Conservation (phyloP, 306 rosid species). For the Trifolium repens region DNA sequence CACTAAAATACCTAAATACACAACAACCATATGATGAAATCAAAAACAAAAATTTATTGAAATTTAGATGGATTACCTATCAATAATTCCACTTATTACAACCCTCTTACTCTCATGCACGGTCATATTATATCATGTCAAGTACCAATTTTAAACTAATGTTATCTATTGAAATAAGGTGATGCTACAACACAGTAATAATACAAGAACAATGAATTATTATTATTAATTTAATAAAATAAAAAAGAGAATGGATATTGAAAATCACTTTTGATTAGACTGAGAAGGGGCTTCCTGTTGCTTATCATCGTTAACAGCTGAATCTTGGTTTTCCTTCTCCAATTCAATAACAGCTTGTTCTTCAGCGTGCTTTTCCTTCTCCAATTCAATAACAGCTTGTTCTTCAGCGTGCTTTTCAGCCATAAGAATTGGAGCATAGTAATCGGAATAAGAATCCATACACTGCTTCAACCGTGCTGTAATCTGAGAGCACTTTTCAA, state of each 20-base stretch:
- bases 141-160: not conserved
- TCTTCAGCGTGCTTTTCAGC: conserved; percentile 76
- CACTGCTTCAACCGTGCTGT: conserved; percentile 60
- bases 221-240: not conserved
- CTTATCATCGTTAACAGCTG: not conserved
- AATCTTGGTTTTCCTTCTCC: no score
- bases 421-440: conserved; percentile 67
- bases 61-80: not conserved
- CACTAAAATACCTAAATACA: not conserved
- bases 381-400: conserved; percentile 39
- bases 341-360: conserved; percentile 44
- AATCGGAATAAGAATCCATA: conserved; percentile 75
- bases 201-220: not conserved
- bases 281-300: not conserved
- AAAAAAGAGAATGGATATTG: not conserved
- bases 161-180: not conserved
- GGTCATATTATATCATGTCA: not conserved
- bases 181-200: not conserved
- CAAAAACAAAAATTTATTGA: not conserved
- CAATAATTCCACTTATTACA: conserved; percentile 39
- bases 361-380: conserved; percentile 45
- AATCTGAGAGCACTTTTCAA: conserved; percentile 64
- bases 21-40: not conserved
- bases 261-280: conserved; percentile 33
- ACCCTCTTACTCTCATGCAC: not conserved